Conservation (phyloP, 2,329 filamentous ascomycete species). For the Phoma herbarum region DNA sequence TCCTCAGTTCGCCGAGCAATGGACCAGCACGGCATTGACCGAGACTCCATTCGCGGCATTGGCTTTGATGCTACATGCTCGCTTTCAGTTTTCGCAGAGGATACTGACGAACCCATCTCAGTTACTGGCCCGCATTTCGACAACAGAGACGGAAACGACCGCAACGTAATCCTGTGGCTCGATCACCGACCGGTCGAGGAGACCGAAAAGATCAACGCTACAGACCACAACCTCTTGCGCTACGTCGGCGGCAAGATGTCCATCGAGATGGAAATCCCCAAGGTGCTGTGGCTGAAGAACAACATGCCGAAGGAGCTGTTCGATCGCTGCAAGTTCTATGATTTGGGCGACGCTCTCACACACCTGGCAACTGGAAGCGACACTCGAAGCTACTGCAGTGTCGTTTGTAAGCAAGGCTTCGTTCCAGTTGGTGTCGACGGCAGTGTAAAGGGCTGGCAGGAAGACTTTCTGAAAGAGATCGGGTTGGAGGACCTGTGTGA, state of each 20-base stretch:
- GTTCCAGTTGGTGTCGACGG: constrained; percentile 97
- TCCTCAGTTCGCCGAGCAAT: constrained; percentile 84
- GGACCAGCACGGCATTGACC: constrained; percentile 80
- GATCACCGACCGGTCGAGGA: constrained; percentile 93
- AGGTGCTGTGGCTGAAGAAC: constrained; percentile 98
- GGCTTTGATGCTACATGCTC: constrained; percentile 99
- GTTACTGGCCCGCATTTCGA: constrained; percentile 89
- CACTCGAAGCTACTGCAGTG: constrained; percentile 91
- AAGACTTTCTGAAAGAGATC: constrained; percentile 88
- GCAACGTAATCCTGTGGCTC: constrained; percentile 96
- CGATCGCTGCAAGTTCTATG: constrained; percentile 94
- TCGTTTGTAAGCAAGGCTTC: constrained; percentile 96
- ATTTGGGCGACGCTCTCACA: constrained; percentile 89
- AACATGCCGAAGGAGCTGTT: constrained; percentile 95
- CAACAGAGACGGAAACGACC: constrained; percentile 77
- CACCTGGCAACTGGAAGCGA: constrained; percentile 94
- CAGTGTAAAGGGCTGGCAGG: constrained; percentile 97
- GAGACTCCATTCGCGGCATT: constrained; percentile 81
- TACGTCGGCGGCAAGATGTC: constrained; percentile 99
- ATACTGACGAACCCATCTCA: constrained; percentile 89
- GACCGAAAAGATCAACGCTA: constrained; percentile 92
- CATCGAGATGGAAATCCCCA: constrained; percentile 99
- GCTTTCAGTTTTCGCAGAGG: constrained; percentile 85
- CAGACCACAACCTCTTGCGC: constrained; percentile 88
- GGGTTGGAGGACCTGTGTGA: constrained; percentile 84